These are phyloP conservation scores for Calonectria pseudoreteaudii DNA, from an alignment of 2,329 filamentous ascomycete species.

Conservation along the genomic window DNA sequence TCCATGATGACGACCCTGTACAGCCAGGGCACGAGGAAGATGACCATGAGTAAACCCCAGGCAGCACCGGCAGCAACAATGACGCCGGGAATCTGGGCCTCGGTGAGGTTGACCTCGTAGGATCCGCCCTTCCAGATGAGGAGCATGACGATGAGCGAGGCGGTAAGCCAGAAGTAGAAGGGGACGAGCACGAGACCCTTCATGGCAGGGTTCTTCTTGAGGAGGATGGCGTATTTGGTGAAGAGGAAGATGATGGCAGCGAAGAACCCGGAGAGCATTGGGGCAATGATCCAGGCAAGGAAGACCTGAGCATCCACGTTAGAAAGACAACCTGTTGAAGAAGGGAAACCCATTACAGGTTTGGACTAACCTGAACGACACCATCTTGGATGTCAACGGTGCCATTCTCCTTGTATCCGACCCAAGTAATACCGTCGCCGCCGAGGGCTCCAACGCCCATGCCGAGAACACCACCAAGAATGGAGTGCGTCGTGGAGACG, in stretches of 20 bases:
- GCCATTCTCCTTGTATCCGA: slow-evolving; percentile 55
- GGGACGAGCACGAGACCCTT: slow-evolving; percentile 66
- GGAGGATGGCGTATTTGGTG: slow-evolving; percentile 68
- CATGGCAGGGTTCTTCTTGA: slow-evolving; percentile 63
- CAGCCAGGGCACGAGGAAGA: slow-evolving; percentile 71
- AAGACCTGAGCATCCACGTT: slow-evolving; percentile 61
- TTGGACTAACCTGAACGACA: slow-evolving; percentile 59
- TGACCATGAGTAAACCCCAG: slow-evolving; percentile 59
- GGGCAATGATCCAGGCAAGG: slow-evolving; percentile 71
- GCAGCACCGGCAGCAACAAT: slow-evolving; percentile 65
- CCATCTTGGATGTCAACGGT: slow-evolving; percentile 57
- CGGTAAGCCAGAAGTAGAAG: slow-evolving; percentile 68
- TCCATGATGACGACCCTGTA: slow-evolving; percentile 69
- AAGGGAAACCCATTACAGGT: neutral
- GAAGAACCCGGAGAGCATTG: slow-evolving; percentile 65
- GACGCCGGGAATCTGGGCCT: slow-evolving; percentile 62
- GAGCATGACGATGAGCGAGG: slow-evolving; percentile 68
- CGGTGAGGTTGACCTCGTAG: slow-evolving; percentile 60
- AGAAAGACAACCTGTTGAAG: neutral
- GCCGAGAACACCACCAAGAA: slow-evolving; percentile 70
- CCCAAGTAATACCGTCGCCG: slow-evolving; percentile 64
- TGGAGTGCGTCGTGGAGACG: slow-evolving; percentile 72
- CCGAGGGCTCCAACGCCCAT: slow-evolving; percentile 69
- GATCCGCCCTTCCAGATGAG: slow-evolving; percentile 68
- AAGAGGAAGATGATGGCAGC: slow-evolving; percentile 65